phyloP scores from a whole-genome alignment of 2,329 filamentous ascomycete species.

The Massarina eburnea region DNA sequence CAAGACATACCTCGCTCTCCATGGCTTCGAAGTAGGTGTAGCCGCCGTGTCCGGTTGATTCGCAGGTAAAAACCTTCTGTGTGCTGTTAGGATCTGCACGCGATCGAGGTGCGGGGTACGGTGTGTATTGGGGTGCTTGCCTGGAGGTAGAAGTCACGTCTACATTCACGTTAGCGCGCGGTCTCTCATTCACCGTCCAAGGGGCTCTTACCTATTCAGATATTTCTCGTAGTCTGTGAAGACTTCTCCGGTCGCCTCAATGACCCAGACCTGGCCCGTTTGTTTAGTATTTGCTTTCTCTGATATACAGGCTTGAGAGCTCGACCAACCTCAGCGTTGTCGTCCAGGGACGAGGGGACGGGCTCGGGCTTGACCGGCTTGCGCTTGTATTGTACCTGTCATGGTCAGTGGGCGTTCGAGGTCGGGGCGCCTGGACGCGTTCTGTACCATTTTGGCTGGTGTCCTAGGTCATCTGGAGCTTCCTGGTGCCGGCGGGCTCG shows the following conservation, averaged over 20 bases:
- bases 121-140: constrained; percentile 49
- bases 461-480: constrained; percentile 36
- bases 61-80: constrained; percentile 87
- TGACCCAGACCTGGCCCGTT: constrained; percentile 77
- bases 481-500: constrained; percentile 18
- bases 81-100: constrained; percentile 26
- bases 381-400: constrained; percentile 89
- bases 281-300: constrained; percentile 29
- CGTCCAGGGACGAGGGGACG: constrained; percentile 72
- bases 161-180: constrained; percentile 43
- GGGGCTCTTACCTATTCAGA: constrained; percentile 67
- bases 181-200: not conserved
- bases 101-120: not conserved
- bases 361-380: constrained; percentile 87
- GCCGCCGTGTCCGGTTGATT: constrained; percentile 90
- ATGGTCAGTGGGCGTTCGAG: constrained; percentile 16
- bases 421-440: constrained; percentile 11
- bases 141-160: constrained; percentile 93
- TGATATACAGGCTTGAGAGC: constrained; percentile 35
- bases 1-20: constrained; percentile 76
- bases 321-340: constrained; percentile 86
- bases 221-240: constrained; percentile 90
- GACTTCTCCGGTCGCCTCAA: constrained; percentile 84
- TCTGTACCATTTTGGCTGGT: constrained; percentile 35
- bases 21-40: constrained; percentile 91